These are phyloP conservation scores for Aspergillus ustus DNA, from an alignment of 2,329 filamentous ascomycete genomes.

Conservation along the genomic window DNA sequence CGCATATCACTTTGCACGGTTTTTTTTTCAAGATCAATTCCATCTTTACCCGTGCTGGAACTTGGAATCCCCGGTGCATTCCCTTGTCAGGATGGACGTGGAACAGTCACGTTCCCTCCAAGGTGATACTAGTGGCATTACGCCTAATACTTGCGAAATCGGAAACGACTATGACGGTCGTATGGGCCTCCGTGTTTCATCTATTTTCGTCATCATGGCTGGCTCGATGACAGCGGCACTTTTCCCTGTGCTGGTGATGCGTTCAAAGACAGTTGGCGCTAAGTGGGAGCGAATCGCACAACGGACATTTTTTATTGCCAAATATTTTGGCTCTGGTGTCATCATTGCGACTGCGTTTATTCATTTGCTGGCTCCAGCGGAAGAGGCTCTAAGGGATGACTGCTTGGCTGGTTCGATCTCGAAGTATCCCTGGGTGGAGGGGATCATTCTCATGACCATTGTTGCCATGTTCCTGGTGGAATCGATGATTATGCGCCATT, in stretches of 20 bases:
- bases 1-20: background rate
- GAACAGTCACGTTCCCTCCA: background rate
- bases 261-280: background rate
- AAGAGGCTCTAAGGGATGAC: slow-evolving; percentile 71
- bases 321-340: slow-evolving; percentile 92
- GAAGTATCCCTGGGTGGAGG: slow-evolving; percentile 81
- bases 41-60: slow-evolving; percentile 1
- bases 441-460: slow-evolving; percentile 83
- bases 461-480: slow-evolving; percentile 89
- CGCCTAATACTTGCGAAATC: background rate
- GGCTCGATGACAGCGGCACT: background rate
- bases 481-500: slow-evolving; percentile 77
- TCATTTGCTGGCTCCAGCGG: slow-evolving; percentile 79
- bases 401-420: slow-evolving; percentile 70
- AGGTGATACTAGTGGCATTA: background rate
- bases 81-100: background rate
- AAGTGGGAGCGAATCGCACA: slow-evolving; percentile 56
- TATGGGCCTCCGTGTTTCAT: background rate
- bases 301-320: slow-evolving; percentile 80
- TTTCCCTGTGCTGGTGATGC: background rate
- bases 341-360: slow-evolving; percentile 94
- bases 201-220: slow-evolving; percentile 3
- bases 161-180: slow-evolving; percentile 1
- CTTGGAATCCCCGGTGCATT: slow-evolving; percentile 1
- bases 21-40: slow-evolving; percentile 3